phyloP scores from a whole-genome alignment of 2,329 filamentous ascomycete species.

The Colletotrichum sp. region DNA sequence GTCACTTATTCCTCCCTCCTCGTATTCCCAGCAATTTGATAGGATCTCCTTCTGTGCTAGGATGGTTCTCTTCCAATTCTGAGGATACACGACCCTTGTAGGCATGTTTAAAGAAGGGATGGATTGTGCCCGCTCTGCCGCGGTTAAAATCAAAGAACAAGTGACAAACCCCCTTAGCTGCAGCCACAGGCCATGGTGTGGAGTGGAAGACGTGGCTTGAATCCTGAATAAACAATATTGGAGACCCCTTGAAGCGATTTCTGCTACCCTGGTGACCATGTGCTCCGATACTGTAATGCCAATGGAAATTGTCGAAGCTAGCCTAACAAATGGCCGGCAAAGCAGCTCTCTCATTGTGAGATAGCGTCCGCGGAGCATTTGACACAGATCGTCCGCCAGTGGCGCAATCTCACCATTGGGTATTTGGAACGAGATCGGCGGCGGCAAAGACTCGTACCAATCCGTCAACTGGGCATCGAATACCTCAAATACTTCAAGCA shows the following conservation, averaged over 20 bases:
- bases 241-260: conserved; percentile 7
- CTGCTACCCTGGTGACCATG: background rate
- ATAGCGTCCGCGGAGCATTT: conserved; percentile 12
- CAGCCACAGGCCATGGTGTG: conserved; percentile 6
- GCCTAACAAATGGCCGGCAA: conserved; percentile 12
- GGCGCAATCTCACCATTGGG: background rate
- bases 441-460: conserved; percentile 14
- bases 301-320: conserved; percentile 13
- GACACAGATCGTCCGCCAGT: conserved; percentile 11
- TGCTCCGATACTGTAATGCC: background rate
- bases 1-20: conserved; percentile 18
- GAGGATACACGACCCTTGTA: background rate
- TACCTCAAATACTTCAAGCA: conserved; percentile 17
- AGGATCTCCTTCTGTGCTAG: conserved; percentile 10
- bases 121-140: conserved; percentile 3
- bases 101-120: conserved; percentile 17
- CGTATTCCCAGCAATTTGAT: conserved; percentile 14
- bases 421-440: conserved; percentile 10
- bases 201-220: background rate
- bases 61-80: conserved; percentile 5
- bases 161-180: conserved; percentile 17
- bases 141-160: conserved; percentile 12
- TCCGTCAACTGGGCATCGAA: conserved; percentile 16
- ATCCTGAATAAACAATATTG: conserved; percentile 14
- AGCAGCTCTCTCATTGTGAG: conserved; percentile 3